Percentiles rank a stretch among this genome's conserved stretches.
Evolutionary conservation across 2,329 filamentous ascomycete species (phyloP).

Genomic region (Chaetomiaceae sp.): DNA sequence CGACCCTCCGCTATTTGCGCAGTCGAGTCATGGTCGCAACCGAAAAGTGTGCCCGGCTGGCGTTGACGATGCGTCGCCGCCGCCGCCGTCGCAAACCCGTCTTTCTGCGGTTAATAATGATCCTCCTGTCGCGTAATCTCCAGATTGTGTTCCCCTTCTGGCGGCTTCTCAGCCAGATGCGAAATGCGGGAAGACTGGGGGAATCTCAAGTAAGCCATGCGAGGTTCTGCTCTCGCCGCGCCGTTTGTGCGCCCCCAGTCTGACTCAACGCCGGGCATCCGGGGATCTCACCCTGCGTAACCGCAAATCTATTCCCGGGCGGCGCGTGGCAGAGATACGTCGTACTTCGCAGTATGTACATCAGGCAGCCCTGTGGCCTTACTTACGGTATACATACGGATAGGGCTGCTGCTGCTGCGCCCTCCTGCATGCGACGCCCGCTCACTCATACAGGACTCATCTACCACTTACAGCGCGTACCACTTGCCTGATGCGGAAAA

Average conservation of each 20-base stretch:
- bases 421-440: conserved; percentile 8
- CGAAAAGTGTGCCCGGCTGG: conserved; percentile 10
- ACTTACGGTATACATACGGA: no score
- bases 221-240: neutral
- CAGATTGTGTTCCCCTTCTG: neutral
- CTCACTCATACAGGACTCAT: no score
- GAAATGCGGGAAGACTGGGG: no score
- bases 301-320: conserved; percentile 2
- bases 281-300: neutral
- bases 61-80: no score
- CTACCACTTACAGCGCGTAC: no score
- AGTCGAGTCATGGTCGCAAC: neutral
- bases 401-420: no score
- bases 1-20: neutral
- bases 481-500: conserved; percentile 4
- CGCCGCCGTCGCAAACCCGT: no score
- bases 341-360: no score
- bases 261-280: conserved; percentile 7
- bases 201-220: neutral
- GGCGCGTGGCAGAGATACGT: neutral
- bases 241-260: conserved; percentile 10
- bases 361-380: conserved; percentile 5
- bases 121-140: neutral
- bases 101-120: conserved; percentile 1
- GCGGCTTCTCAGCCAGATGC: neutral